phyloP scores from a whole-genome alignment of 75 land plant genomes.

The Picea sitchensis region DNA sequence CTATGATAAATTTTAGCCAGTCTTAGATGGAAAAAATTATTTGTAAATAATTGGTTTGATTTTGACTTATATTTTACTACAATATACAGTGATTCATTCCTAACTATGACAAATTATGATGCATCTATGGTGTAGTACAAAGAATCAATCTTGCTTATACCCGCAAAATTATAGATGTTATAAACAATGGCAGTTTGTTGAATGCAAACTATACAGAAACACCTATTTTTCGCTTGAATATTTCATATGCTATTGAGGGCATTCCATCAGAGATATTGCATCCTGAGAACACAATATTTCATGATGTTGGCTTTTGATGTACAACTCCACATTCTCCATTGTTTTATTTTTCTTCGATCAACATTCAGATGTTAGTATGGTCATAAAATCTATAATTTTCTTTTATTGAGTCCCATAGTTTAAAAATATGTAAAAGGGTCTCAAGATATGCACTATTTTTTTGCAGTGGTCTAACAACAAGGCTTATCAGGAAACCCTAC shows the following conservation, averaged over 20 bases:
- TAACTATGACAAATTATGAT: not conserved
- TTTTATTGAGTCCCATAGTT: not conserved
- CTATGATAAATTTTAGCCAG: too few species aligned
- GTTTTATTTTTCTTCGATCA: not conserved
- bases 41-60: not conserved
- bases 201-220: constrained; percentile 5
- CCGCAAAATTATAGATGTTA: constrained; percentile 9
- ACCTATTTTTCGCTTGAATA: not conserved
- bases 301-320: too few species aligned
- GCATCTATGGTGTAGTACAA: constrained; percentile 12
- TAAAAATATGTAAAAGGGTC: not conserved
- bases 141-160: constrained; percentile 19
- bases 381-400: not conserved
- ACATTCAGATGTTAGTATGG: not conserved
- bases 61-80: not conserved
- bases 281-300: constrained; percentile 18
- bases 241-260: constrained; percentile 14
- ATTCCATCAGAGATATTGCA: constrained; percentile 19
- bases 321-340: not conserved
- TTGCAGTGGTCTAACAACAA: constrained; percentile 39
- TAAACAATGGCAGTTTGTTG: not conserved
- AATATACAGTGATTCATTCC: not conserved
- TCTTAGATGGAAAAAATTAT: not conserved
- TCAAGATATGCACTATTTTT: not conserved
- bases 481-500: constrained; percentile 24